phyloP scores from a whole-genome alignment of 106 monocot species.

The Allium sativum region DNA sequence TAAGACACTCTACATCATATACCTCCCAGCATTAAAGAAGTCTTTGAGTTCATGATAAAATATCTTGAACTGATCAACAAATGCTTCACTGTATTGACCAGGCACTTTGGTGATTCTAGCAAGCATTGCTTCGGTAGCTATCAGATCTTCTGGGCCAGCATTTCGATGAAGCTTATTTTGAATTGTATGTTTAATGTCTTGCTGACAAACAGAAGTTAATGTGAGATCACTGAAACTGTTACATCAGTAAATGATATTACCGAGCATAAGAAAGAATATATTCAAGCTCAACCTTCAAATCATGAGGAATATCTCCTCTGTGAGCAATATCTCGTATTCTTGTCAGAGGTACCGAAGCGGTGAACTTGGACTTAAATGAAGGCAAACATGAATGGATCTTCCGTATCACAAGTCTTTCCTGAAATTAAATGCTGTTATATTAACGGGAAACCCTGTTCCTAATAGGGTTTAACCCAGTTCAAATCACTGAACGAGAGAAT shows the following conservation, averaged over 20 bases:
- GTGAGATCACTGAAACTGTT: too few species aligned
- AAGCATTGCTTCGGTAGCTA: constrained; percentile 96
- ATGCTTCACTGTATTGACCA: constrained; percentile 72
- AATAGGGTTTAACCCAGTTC: too few species aligned
- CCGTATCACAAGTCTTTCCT: constrained; percentile 64
- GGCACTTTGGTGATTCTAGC: constrained; percentile 64
- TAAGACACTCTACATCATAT: neutral
- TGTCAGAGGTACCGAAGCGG: constrained; percentile 95
- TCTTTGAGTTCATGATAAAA: constrained; percentile 87
- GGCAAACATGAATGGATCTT: constrained; percentile 93
- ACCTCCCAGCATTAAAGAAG: constrained; percentile 99
- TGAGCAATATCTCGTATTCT: constrained; percentile 98
- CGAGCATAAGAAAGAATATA: too few species aligned
- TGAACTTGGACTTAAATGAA: constrained; percentile 95
- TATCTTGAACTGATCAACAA: constrained; percentile 92
- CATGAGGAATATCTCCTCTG: constrained; percentile 88
- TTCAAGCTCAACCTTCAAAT: constrained; percentile 56
- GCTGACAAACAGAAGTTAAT: constrained; percentile 33
- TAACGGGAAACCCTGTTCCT: too few species aligned
- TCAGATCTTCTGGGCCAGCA: constrained; percentile 98
- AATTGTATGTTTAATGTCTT: constrained; percentile 99
- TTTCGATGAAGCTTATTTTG: constrained; percentile 98
- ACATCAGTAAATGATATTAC: too few species aligned
- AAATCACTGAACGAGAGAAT: too few species aligned
- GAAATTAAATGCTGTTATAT: neutral